These are phyloP conservation scores for Iberis amara DNA, from an alignment of 441 rosid species.

Conservation along the genomic window DNA sequence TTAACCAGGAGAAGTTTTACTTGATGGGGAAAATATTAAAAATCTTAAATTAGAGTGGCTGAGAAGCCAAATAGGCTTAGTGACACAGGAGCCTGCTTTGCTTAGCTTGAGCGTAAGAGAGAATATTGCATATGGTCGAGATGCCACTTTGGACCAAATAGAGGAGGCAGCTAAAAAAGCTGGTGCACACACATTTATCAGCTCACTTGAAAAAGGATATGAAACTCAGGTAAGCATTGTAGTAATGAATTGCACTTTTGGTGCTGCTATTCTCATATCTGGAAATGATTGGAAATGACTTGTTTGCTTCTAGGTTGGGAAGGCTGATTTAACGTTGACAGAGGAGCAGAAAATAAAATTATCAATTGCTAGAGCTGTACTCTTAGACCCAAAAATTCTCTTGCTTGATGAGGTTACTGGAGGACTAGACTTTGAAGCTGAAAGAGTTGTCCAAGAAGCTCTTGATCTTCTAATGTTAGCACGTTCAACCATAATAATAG, in stretches of 20 bases:
- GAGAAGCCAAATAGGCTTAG: constrained; percentile 92
- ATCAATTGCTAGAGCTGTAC: constrained; percentile 98
- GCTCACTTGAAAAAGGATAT: constrained; percentile 90
- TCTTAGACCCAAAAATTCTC: constrained; percentile 82
- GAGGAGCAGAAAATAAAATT: constrained; percentile 95
- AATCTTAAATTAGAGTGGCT: constrained; percentile 86
- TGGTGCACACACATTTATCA: constrained; percentile 92
- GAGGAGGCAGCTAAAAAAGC: constrained; percentile 99
- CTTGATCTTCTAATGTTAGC: constrained; percentile 96
- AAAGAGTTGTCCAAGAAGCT: constrained; percentile 87
- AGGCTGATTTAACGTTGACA: constrained; percentile 79
- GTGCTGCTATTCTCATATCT: constrained; percentile 10
- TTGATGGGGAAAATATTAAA: constrained; percentile 92
- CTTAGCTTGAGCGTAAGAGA: constrained; percentile 88
- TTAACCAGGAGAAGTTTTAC: constrained; percentile 90
- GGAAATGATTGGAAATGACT: constrained; percentile 11
- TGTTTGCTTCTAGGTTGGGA: constrained; percentile 64
- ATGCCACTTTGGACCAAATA: constrained; percentile 82
- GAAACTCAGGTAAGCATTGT: constrained; percentile 68
- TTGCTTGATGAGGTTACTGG: constrained; percentile 99
- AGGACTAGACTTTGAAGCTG: constrained; percentile 98
- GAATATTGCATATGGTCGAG: constrained; percentile 90
- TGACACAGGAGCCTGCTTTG: constrained; percentile 97
- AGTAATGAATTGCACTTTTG: constrained; percentile 7
- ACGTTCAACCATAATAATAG: constrained; percentile 94